phyloP scores from a whole-genome alignment of 2,329 filamentous ascomycete species.

The Diaporthe eres region DNA sequence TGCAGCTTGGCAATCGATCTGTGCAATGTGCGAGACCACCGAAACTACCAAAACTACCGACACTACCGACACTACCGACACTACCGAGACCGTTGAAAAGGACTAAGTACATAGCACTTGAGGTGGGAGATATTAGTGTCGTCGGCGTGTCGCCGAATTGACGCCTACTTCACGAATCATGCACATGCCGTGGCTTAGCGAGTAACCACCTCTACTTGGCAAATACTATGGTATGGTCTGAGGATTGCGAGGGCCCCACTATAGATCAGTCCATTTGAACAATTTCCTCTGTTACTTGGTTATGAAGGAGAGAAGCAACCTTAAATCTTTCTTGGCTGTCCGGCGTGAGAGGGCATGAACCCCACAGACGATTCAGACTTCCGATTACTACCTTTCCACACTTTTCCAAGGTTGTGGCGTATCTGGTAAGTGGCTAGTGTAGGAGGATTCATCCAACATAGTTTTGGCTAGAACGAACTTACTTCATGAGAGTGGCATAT shows the following conservation, averaged over 20 bases:
- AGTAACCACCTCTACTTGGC: not conserved
- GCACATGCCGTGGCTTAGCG: not conserved
- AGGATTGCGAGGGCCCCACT: not conserved
- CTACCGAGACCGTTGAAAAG: not conserved
- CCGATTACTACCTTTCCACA: not conserved
- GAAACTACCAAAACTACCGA: not conserved
- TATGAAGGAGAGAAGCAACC: not conserved
- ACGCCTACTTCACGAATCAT: not conserved
- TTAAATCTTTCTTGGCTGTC: not conserved
- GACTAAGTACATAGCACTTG: not conserved
- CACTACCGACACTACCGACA: not conserved
- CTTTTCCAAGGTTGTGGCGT: not conserved
- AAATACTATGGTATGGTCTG: not conserved
- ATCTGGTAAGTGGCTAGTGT: not conserved
- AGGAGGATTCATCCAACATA: not conserved
- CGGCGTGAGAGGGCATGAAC: not conserved
- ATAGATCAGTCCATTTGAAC: not conserved
- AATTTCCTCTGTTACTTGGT: not conserved
- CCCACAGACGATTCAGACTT: not conserved
- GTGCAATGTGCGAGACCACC: not conserved
- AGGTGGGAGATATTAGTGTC: not conserved
- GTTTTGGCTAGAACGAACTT: not conserved
- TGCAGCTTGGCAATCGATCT: not conserved
- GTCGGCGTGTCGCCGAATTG: not conserved
- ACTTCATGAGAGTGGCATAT: not conserved